Percentiles rank a stretch among this genome's conserved stretches.
These are phyloP conservation scores for Ogataea trehalophila DNA, from an alignment of 805 yeast species.

Conservation along the genomic window DNA sequence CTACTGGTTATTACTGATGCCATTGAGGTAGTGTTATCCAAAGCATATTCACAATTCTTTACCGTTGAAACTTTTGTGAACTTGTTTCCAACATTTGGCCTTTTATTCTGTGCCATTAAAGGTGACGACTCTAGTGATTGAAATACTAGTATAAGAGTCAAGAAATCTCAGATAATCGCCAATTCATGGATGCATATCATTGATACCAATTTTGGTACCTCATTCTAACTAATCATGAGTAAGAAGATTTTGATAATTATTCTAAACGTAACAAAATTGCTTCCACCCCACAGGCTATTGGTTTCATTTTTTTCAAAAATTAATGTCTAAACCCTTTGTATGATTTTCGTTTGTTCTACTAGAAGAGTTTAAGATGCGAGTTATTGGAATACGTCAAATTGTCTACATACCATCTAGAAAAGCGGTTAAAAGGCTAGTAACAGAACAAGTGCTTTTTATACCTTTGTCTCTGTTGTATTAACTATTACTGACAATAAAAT, in stretches of 20 bases:
- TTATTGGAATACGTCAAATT: constrained; percentile 29
- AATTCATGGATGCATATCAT: constrained; percentile 17
- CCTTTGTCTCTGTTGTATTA: constrained; percentile 17
- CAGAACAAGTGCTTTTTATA: constrained; percentile 22
- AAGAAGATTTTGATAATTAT: constrained; percentile 27
- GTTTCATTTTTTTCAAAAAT: constrained; percentile 16
- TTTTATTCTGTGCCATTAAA: constrained; percentile 17
- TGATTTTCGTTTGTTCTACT: constrained; percentile 17
- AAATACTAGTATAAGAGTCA: constrained; percentile 8
- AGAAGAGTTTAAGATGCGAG: constrained; percentile 18
- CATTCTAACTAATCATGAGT: constrained; percentile 26
- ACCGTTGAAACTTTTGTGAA: constrained; percentile 16
- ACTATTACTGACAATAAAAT: no score
- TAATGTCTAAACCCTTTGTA: constrained; percentile 14
- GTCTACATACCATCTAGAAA: constrained; percentile 23
- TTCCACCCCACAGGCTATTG: constrained; percentile 15
- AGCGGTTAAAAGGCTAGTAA: constrained; percentile 26
- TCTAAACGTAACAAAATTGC: constrained; percentile 13
- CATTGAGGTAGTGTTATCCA: constrained; percentile 18
- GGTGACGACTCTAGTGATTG: constrained; percentile 18
- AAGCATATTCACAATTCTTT: constrained; percentile 14
- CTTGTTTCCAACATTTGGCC: constrained; percentile 19
- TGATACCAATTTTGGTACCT: constrained; percentile 22
- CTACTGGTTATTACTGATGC: constrained; percentile 19
- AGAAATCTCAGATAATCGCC: constrained; percentile 6